Evolutionary conservation across 192 early-diverging fungal genomes (phyloP).

Genomic region (Linnemannia hyalina): DNA sequence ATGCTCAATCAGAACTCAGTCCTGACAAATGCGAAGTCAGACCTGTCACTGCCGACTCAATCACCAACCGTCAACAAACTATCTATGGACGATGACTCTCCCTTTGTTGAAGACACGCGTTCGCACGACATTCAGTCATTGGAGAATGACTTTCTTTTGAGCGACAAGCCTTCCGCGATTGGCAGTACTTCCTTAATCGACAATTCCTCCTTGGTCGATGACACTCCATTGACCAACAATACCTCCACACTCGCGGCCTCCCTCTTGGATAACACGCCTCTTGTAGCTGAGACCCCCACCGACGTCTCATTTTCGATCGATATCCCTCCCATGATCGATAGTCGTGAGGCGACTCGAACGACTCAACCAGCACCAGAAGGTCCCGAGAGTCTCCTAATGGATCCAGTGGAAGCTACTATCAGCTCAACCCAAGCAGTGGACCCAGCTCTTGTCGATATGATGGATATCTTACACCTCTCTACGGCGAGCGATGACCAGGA

Average conservation of each 20-base stretch:
- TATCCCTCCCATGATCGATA: neutral
- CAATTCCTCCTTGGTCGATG: no score
- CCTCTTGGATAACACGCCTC: no score
- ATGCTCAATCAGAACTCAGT: neutral
- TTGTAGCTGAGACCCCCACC: neutral
- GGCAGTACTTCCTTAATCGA: no score
- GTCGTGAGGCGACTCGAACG: neutral
- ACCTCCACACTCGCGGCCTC: no score
- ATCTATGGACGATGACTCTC: neutral
- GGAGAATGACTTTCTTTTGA: neutral
- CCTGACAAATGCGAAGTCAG: neutral
- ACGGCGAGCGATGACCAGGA: neutral
- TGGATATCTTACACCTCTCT: neutral
- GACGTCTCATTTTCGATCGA: neutral
- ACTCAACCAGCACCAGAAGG: neutral
- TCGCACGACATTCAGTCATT: neutral
- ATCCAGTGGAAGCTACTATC: neutral
- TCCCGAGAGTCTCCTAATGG: neutral
- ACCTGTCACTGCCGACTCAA: neutral
- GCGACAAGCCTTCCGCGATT: neutral
- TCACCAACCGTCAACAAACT: neutral
- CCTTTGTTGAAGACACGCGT: neutral
- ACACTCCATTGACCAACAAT: no score
- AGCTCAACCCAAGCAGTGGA: neutral
- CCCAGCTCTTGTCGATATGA: neutral